Base-by-base conservation (phyloP, 352 stramenopile genomes). In the Pythium angustatum region DNA sequence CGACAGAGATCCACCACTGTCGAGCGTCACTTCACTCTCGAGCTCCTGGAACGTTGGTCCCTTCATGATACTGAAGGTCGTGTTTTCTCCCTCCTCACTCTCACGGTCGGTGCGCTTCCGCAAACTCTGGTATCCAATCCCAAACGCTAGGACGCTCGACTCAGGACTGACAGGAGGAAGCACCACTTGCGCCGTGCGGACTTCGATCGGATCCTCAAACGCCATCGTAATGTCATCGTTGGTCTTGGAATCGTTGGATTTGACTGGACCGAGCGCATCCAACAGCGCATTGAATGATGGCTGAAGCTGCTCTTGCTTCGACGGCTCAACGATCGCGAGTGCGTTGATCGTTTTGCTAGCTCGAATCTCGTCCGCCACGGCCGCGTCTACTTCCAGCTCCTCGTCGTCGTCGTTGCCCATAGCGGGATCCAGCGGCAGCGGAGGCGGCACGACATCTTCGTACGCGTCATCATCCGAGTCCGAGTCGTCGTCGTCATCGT, bases 91-190 rank as follows among this genome's bases (percentile, higher is more conserved):
- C 14, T 21, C 44, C 12, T n/a, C 30, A 0, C 8, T 15, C 21
- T 30, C 8, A 15, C 5, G 7, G 36, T 17, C 64, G 50, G 5
- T 55, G 15, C 73, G 76, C 61, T 77, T 88, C 15, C 67, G 59
- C 43, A 82, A 15, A 48, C 65, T 88, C 38, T 84, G 76, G 51
- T 91, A 91, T 3, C 71, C 71, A 60, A 91, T 91, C 0, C 80
- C 83, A 58, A 91, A 91, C 21, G 38, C 67, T 9, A 52, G 45
- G 8, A 66, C 66, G 21, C 43, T 62, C 7, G 62, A 71, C n/a
- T 73, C 66, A 10, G 66, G 40, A 49, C 14, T 19, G 15, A 44
- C 28, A n/a, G 54, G 40, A 27, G 45, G 2, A 19, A 15, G 11
- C 38, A 30, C 21, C 28, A 51, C 8, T 34, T 57, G 51, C 1